Evolutionary conservation across 2,329 filamentous ascomycete genomes (phyloP).

Genomic region (Akanthomyces lecanii): DNA sequence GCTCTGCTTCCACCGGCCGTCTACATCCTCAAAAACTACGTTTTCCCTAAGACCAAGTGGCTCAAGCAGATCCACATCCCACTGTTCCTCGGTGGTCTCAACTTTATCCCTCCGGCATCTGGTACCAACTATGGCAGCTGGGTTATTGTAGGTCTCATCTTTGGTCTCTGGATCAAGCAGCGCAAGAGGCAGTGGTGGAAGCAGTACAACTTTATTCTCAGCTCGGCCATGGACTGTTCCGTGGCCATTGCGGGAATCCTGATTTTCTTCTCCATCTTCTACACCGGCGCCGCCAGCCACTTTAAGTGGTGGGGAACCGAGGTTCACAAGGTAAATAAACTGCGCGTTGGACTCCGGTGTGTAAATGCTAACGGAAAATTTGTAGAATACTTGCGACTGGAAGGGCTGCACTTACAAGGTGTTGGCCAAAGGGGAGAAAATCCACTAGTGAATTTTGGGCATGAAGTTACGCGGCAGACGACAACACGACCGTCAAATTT

Average conservation of each 20-base stretch:
- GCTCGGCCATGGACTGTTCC: slow-evolving; percentile 30
- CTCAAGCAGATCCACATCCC: slow-evolving; percentile 29
- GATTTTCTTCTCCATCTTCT: slow-evolving; percentile 32
- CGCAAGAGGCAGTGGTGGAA: slow-evolving; percentile 28
- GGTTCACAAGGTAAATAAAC: slow-evolving; percentile 20
- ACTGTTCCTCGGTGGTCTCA: slow-evolving; percentile 28
- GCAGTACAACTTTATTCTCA: slow-evolving; percentile 30
- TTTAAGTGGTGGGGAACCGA: slow-evolving; percentile 31
- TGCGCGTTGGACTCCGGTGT: no score
- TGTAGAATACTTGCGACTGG: slow-evolving; percentile 25
- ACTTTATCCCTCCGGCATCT: slow-evolving; percentile 31
- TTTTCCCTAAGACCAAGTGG: slow-evolving; percentile 25
- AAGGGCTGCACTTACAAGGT: slow-evolving; percentile 22
- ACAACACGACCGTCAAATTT: background rate
- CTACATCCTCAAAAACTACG: slow-evolving; percentile 31
- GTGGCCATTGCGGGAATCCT: slow-evolving; percentile 30
- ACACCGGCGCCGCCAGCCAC: slow-evolving; percentile 25
- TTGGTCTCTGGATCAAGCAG: slow-evolving; percentile 25
- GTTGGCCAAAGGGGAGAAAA: slow-evolving; percentile 8
- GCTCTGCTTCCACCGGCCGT: slow-evolving; percentile 43
- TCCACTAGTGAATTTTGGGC: background rate
- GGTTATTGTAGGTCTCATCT: slow-evolving; percentile 28
- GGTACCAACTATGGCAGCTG: slow-evolving; percentile 32
- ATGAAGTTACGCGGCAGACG: background rate
- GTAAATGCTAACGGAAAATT: background rate